phyloP scores from a whole-genome alignment of 2,329 filamentous ascomycete genomes.

The Cryphonectria radicalis region DNA sequence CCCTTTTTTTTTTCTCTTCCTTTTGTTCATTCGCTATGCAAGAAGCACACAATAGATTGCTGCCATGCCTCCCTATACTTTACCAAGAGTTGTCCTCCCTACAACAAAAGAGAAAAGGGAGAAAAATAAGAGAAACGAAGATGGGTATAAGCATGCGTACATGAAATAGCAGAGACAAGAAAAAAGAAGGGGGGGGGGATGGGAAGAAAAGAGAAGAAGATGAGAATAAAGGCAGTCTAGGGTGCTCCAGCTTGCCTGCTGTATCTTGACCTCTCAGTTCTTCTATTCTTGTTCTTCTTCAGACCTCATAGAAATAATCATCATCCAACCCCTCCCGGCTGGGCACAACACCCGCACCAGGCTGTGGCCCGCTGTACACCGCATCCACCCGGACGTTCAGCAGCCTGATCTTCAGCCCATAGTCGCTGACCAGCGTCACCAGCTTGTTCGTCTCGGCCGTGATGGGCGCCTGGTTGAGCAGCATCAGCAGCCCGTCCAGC shows the following conservation, averaged over 20 bases:
- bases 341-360: constrained; percentile 77
- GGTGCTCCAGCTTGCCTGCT: no score
- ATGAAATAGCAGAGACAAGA: constrained; percentile 22
- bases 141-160: constrained; percentile 30
- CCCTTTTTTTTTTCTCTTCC: background rate
- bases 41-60: background rate
- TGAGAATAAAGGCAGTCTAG: background rate
- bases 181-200: background rate
- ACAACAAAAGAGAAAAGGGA: background rate
- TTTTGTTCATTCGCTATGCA: background rate
- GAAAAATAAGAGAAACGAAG: background rate
- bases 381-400: constrained; percentile 89
- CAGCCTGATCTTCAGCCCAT: constrained; percentile 88
- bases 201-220: background rate
- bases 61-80: background rate
- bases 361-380: constrained; percentile 66
- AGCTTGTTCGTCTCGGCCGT: constrained; percentile 95
- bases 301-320: constrained; percentile 89
- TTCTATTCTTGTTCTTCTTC: constrained; percentile 28
- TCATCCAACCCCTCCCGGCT: constrained; percentile 85
- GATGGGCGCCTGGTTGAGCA: constrained; percentile 92
- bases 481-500: constrained; percentile 93
- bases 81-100: background rate
- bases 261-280: background rate
- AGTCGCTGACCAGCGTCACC: constrained; percentile 82